Evolutionary conservation across 176 grass and related monocot genomes (phyloP).

Genomic region (Oryza nivara): DNA sequence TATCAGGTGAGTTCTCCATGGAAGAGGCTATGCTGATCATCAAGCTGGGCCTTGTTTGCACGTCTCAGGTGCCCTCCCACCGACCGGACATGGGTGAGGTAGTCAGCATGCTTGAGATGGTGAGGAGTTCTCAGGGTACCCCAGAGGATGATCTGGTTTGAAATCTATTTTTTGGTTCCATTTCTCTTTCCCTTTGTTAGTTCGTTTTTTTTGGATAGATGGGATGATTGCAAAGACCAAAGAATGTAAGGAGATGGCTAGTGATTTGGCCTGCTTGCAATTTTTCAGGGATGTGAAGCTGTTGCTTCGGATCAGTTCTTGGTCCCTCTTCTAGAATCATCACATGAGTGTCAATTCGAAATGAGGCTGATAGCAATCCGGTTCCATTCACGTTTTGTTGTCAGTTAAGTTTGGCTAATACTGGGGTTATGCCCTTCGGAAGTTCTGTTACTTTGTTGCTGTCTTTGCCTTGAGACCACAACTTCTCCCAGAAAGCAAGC

Average conservation of each 20-base stretch:
- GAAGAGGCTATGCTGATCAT: slow-evolving; percentile 61
- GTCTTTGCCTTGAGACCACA: no score
- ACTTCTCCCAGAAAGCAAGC: no score
- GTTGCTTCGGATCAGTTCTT: slow-evolving; percentile 4
- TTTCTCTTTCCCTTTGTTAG: neutral
- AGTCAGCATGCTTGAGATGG: slow-evolving; percentile 73
- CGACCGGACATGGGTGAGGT: slow-evolving; percentile 71
- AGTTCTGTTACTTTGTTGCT: neutral
- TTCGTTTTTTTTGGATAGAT: slow-evolving; percentile 20
- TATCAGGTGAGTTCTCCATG: slow-evolving; percentile 63
- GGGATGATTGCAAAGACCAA: neutral
- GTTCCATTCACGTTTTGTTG: neutral
- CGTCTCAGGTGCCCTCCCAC: slow-evolving; percentile 76
- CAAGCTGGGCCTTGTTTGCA: slow-evolving; percentile 80
- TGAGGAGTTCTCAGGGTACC: slow-evolving; percentile 56
- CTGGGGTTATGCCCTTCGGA: no score
- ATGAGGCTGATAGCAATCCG: neutral
- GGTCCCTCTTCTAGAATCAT: slow-evolving; percentile 1
- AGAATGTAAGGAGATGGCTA: slow-evolving; percentile 29
- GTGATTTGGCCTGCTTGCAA: slow-evolving; percentile 17
- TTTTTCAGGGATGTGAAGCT: slow-evolving; percentile 24
- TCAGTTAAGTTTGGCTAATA: slow-evolving; percentile 8
- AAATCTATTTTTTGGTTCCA: slow-evolving; percentile 30
- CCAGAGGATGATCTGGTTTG: slow-evolving; percentile 60
- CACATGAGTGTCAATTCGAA: neutral